Conservation (phyloP, 2,329 filamentous ascomycete genomes). For the Monilinia polystroma region DNA sequence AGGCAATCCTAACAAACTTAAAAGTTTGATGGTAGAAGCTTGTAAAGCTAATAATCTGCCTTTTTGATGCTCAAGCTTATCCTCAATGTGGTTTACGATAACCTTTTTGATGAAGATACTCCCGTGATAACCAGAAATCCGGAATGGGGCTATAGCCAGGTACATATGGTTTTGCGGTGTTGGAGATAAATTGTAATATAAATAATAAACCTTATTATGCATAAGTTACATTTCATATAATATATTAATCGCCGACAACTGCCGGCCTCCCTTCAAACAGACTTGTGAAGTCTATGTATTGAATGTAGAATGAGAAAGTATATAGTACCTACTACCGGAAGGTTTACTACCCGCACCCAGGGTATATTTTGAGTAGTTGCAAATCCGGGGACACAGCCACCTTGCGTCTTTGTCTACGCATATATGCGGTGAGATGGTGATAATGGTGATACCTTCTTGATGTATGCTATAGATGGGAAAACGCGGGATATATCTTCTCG, state of each 20-base stretch:
- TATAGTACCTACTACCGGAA: slow-evolving; percentile 24
- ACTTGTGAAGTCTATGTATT: slow-evolving; percentile 4
- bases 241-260: slow-evolving; percentile 27
- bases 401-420: slow-evolving; percentile 12
- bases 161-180: slow-evolving; percentile 23
- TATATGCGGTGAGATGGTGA: slow-evolving; percentile 14
- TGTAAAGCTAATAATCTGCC: neutral
- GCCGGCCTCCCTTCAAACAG: slow-evolving; percentile 17
- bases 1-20: neutral
- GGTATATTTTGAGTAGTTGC: slow-evolving; percentile 13
- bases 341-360: slow-evolving; percentile 13
- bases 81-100: neutral
- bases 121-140: slow-evolving; percentile 23
- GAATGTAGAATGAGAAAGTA: slow-evolving; percentile 16
- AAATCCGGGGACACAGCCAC: slow-evolving; percentile 25
- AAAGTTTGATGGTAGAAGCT: neutral
- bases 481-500: slow-evolving; percentile 22
- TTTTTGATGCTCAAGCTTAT: slow-evolving; percentile 5
- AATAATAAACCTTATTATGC: slow-evolving; percentile 23
- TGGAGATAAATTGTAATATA: slow-evolving; percentile 24
- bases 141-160: slow-evolving; percentile 24
- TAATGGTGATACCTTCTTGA: slow-evolving; percentile 13
- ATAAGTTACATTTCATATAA: slow-evolving; percentile 20
- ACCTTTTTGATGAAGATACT: slow-evolving; percentile 6
- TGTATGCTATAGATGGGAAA: slow-evolving; percentile 20